Percentiles rank a stretch among this genome's conserved stretches.
These are phyloP conservation scores for Conticribra guillardii DNA, from an alignment of 108 stramenopile species.

Conservation along the genomic window DNA sequence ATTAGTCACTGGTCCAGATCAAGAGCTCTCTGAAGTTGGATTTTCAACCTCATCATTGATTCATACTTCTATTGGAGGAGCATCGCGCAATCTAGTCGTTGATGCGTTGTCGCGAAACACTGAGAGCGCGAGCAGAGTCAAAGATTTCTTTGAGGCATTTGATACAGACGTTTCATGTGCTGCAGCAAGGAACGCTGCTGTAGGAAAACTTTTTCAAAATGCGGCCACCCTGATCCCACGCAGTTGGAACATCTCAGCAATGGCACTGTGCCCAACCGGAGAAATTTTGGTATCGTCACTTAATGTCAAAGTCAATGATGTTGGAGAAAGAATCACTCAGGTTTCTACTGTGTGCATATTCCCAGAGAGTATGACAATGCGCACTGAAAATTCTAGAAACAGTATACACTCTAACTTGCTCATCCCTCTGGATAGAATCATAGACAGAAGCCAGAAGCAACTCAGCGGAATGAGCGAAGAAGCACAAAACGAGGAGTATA, in stretches of 20 bases:
- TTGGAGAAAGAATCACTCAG: not conserved
- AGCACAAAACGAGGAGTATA: conserved; percentile 39
- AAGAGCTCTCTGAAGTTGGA: no score
- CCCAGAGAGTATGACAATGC: conserved; percentile 5
- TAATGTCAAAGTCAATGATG: conserved; percentile 1
- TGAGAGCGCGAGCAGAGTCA: conserved; percentile 3
- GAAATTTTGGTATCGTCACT: conserved; percentile 60
- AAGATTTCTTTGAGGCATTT: conserved; percentile 42
- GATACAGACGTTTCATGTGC: conserved; percentile 29
- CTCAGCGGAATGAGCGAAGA: conserved; percentile 61
- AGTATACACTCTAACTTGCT: conserved; percentile 49
- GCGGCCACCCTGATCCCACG: conserved; percentile 35
- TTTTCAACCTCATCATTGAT: conserved; percentile 31
- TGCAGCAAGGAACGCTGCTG: conserved; percentile 9
- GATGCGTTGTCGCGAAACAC: conserved; percentile 5
- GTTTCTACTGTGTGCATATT: conserved; percentile 44
- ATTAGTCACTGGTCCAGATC: conserved; percentile 66
- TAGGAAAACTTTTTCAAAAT: conserved; percentile 11
- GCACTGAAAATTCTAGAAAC: not conserved
- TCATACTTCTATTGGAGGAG: conserved; percentile 49
- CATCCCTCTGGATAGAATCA: conserved; percentile 70
- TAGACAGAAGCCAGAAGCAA: conserved; percentile 69
- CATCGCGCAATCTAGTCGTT: conserved; percentile 26
- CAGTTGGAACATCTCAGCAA: conserved; percentile 58
- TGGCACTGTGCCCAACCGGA: conserved; percentile 69